Percentiles rank a stretch among this genome's conserved stretches.
Evolutionary conservation across 148 eudicot species (phyloP).

Genomic region (Heliosperma pusillum): DNA sequence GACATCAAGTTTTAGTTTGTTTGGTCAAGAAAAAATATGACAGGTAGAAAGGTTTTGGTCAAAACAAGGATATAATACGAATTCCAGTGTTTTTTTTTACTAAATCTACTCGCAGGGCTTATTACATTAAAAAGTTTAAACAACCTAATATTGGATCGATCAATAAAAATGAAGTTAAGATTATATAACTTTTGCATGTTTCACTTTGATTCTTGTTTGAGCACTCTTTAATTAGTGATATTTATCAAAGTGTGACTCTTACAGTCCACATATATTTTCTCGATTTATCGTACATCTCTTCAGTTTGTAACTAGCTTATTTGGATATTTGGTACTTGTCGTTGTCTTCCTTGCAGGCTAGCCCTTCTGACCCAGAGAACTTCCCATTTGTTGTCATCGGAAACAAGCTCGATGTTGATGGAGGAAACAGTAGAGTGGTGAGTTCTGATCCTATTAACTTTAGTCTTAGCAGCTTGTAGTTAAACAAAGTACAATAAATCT

Average conservation of each 20-base stretch:
- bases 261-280: neutral
- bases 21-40: neutral
- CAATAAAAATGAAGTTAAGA: neutral
- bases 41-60: neutral
- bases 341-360: conserved; percentile 58
- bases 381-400: conserved; percentile 94
- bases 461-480: conserved; percentile 1
- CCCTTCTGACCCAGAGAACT: conserved; percentile 95
- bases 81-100: too few relatives aligned
- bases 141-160: too few relatives aligned
- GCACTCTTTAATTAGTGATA: neutral
- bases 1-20: neutral
- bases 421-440: conserved; percentile 86
- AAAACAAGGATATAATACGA: neutral
- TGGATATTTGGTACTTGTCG: conserved; percentile 6
- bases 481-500: neutral
- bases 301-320: neutral
- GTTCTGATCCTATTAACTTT: conserved; percentile 3
- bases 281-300: neutral
- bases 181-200: neutral
- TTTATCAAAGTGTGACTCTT: neutral
- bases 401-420: conserved; percentile 91
- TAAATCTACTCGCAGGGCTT: too few relatives aligned
- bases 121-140: too few relatives aligned
- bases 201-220: conserved; percentile 6